Evolutionary conservation across 164 flowering plant species (phyloP).

Genomic region (Santalum album): DNA sequence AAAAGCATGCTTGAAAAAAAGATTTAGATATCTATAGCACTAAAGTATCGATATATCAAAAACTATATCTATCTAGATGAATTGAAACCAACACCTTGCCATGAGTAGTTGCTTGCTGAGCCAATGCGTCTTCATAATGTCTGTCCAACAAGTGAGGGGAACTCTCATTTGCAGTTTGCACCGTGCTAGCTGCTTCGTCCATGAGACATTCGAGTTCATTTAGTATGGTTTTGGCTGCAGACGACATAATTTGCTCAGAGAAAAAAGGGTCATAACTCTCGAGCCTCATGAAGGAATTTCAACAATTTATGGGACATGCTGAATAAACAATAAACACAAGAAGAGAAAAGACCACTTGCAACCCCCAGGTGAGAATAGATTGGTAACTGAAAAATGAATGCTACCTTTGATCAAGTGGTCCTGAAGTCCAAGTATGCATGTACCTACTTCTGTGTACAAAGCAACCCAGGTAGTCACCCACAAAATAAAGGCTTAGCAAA

Average conservation of each 20-base stretch:
- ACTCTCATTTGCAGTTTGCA: slow-evolving; percentile 18
- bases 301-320: too few species aligned
- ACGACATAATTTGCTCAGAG: too few species aligned
- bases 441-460: slow-evolving; percentile 38
- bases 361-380: too few species aligned
- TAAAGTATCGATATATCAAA: too few species aligned
- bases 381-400: too few species aligned
- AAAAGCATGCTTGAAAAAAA: too few species aligned
- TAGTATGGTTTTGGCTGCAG: slow-evolving; percentile 44
- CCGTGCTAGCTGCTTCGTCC: slow-evolving; percentile 22
- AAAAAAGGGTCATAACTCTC: too few species aligned
- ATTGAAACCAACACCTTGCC: slow-evolving; percentile 14
- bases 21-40: too few species aligned
- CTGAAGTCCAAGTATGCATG: slow-evolving; percentile 40
- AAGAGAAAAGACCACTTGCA: too few species aligned
- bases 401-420: slow-evolving; percentile 45
- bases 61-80: too few species aligned
- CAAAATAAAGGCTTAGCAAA: not conserved
- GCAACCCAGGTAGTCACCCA: not conserved
- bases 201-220: slow-evolving; percentile 41
- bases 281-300: too few species aligned
- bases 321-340: too few species aligned
- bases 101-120: slow-evolving; percentile 10
- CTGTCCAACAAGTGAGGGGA: slow-evolving; percentile 3
- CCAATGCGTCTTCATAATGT: slow-evolving; percentile 14